A percentile compares a stretch with the other conserved stretches of the same genome.
Conservation (phyloP, 345 rosid genomes). For the Salix exigua region DNA sequence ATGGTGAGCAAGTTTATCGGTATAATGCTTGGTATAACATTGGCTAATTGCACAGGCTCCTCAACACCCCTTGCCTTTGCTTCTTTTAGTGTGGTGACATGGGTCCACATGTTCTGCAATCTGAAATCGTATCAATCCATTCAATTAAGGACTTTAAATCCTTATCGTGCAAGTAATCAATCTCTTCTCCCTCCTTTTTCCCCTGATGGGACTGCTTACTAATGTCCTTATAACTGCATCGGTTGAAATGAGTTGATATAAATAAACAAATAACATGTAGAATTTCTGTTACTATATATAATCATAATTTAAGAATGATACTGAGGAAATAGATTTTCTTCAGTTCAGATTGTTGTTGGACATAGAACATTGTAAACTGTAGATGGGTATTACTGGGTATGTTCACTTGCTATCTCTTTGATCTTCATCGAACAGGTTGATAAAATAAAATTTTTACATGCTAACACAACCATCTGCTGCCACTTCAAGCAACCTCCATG, state of each 20-base stretch:
- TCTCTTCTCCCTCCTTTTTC: slow-evolving; percentile 12
- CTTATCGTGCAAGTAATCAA: slow-evolving; percentile 87
- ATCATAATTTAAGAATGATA: neutral
- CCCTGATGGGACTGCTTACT: neutral
- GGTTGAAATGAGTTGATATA: neutral
- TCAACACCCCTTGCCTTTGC: slow-evolving; percentile 75
- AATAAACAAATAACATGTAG: neutral
- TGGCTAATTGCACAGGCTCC: slow-evolving; percentile 71
- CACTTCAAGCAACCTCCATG: neutral
- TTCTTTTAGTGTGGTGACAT: slow-evolving; percentile 71
- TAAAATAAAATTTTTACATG: neutral
- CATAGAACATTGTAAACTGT: neutral
- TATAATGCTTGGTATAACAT: slow-evolving; percentile 73
- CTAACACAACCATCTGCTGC: neutral
- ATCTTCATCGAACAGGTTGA: neutral
- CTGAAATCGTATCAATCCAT: slow-evolving; percentile 87
- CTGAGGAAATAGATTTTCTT: neutral
- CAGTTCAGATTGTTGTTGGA: neutral
- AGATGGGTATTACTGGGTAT: neutral
- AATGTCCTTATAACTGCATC: neutral
- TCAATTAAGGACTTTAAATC: slow-evolving; percentile 87
- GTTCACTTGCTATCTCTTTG: neutral
- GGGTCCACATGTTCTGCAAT: slow-evolving; percentile 94
- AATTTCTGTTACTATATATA: neutral
- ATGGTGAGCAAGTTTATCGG: slow-evolving; percentile 94